These are phyloP conservation scores for Fistulifera pelliculosa DNA, from an alignment of 108 stramenopile species.

Conservation along the genomic window DNA sequence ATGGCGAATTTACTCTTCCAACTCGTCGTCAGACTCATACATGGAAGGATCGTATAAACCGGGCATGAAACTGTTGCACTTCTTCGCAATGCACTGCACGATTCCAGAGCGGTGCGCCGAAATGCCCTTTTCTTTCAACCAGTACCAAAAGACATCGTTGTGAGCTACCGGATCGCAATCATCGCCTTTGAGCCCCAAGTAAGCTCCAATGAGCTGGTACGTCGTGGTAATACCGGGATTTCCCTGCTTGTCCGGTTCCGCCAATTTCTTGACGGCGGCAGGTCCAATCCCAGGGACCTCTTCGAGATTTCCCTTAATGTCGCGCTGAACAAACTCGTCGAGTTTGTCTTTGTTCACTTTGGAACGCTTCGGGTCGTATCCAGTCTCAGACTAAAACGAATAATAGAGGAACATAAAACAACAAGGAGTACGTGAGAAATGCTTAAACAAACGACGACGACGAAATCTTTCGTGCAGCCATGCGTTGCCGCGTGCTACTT, in stretches of 20 bases:
- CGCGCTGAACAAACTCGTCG: conserved; percentile 25
- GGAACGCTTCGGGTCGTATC: conserved; percentile 77
- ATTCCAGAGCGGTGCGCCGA: conserved; percentile 85
- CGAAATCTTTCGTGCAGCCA: too few species aligned
- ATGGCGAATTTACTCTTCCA: conserved; percentile 17
- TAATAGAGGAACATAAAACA: not conserved
- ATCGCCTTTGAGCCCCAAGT: conserved; percentile 85
- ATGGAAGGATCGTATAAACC: conserved; percentile 80
- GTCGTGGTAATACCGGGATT: conserved; percentile 62
- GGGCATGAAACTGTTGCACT: conserved; percentile 72
- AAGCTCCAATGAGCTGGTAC: conserved; percentile 80
- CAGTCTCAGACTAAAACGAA: conserved; percentile 21
- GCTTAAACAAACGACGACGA: too few species aligned
- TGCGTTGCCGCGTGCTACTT: too few species aligned
- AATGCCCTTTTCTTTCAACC: conserved; percentile 81
- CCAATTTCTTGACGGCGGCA: conserved; percentile 61
- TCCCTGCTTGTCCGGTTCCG: conserved; percentile 27
- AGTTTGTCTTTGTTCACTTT: conserved; percentile 58
- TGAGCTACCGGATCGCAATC: conserved; percentile 70
- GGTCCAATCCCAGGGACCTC: conserved; percentile 89
- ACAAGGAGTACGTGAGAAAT: too few species aligned
- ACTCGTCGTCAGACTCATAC: conserved; percentile 43
- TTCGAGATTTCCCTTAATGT: conserved; percentile 49
- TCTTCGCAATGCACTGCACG: conserved; percentile 88
- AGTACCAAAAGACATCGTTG: conserved; percentile 92